Conservation (phyloP, 2,329 filamentous ascomycete genomes). For the Stemphylium beticola region DNA sequence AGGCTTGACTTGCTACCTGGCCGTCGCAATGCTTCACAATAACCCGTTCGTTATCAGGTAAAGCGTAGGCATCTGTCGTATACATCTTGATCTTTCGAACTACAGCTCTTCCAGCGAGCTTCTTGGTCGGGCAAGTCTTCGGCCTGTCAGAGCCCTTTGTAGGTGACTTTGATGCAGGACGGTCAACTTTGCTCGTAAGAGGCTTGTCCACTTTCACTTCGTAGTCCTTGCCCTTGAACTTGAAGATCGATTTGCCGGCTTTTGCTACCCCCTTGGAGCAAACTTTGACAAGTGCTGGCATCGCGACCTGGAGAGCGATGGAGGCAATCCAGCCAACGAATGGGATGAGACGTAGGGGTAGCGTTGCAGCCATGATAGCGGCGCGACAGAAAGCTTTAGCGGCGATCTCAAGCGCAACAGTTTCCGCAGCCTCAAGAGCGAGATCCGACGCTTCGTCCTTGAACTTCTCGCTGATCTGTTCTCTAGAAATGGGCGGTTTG, state of each 20-base stretch:
- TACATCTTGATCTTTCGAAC: background rate
- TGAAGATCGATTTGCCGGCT: constrained; percentile 37
- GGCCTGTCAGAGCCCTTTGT: background rate
- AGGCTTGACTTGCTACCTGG: background rate
- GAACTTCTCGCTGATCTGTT: background rate
- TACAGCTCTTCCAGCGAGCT: background rate
- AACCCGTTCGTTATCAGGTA: background rate
- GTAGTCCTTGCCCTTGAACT: constrained; percentile 40
- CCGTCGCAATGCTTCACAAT: background rate
- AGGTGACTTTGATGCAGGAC: background rate
- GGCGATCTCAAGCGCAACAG: constrained; percentile 42
- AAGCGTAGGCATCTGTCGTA: background rate
- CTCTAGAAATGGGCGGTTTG: constrained; percentile 25
- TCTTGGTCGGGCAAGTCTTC: background rate
- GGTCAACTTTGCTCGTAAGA: background rate
- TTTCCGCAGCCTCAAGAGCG: constrained; percentile 26
- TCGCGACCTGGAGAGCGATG: constrained; percentile 28
- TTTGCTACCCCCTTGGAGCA: constrained; percentile 47
- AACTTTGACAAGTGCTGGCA: constrained; percentile 38
- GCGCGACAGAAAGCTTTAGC: constrained; percentile 47
- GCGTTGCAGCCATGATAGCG: constrained; percentile 40
- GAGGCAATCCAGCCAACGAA: constrained; percentile 20
- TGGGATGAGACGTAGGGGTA: constrained; percentile 14
- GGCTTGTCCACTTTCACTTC: constrained; percentile 18
- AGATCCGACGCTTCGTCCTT: background rate